Base-by-base conservation (phyloP, 1,284 basidiomycete genomes). In the Inonotus obliquus region DNA sequence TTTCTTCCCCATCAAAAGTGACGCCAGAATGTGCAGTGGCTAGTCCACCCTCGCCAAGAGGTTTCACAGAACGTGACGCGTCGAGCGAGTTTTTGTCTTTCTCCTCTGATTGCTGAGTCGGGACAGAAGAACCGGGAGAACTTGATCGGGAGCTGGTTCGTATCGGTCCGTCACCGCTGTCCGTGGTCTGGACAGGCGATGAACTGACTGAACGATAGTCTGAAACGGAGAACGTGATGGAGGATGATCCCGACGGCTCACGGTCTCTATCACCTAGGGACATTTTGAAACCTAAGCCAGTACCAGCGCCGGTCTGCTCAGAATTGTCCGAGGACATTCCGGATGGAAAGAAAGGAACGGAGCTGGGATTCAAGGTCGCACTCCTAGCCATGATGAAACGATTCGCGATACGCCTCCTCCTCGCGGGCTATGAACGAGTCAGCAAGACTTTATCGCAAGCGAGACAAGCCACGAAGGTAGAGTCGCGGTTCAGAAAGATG, bases 331-430 rank as follows among this genome's bases (percentile, higher is more conserved):
- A 85, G 38, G 51, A 32, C 69, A 81, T 72, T 69, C 77, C 79
- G 59, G 85, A 86, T 65, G 90, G 89, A 72, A 91, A 90, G 80
- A 92, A 91, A 55, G 90, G 90, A 71, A 85, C 85, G 62, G 89
- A 91, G 65, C 88, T 80, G 67, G 89, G 89, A 73, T 92, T 91
- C 68, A 92, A 77, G 61, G 85, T 79, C 69, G 81, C 85, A 69
- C 84, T 87, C 79, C 82, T 85, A 63, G 86, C 83, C 85, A 90
- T 87, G 13, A 17, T 44, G 41, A 17, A 14, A 9, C 17, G 41
- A n/a, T n/a, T 21, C 17, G 19, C 19, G 41, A 14, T 7, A 7
- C 41, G 19, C 17, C 41, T 17, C 41, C 41, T 44, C 41, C 41
- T 44, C 41, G 4, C 19, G 32, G 38, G 59, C 59, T 17, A 44